These are phyloP conservation scores for Puccinia triticina DNA, from an alignment of 1,284 basidiomycete genomes.

Conservation along the genomic window DNA sequence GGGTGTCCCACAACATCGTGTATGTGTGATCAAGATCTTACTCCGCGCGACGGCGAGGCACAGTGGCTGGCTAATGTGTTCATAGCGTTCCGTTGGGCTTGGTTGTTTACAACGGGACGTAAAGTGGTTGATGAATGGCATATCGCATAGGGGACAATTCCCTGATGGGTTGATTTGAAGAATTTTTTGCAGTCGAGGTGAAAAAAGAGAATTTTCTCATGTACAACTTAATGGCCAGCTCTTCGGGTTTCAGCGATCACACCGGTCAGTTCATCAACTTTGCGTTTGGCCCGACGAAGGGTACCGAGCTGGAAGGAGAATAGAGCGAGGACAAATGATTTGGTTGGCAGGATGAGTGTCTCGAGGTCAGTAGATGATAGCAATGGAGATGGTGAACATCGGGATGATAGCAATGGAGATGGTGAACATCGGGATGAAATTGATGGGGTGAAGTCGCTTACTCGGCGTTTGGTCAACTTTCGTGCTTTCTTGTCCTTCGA, in stretches of 20 bases:
- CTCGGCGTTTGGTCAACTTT: conserved; percentile 97
- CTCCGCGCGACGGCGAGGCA: too few relatives aligned
- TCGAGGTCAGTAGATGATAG: too few relatives aligned
- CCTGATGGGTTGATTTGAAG: background rate
- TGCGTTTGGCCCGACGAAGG: conserved; percentile 92
- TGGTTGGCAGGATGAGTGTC: background rate
- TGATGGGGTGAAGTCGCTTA: conserved; percentile 64
- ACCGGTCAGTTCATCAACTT: conserved; percentile 86
- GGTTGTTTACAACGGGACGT: background rate
- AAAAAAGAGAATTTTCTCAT: conserved; percentile 12
- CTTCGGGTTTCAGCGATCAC: conserved; percentile 90
- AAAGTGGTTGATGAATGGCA: background rate
- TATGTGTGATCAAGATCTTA: too few relatives aligned
- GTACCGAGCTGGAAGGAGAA: conserved; percentile 75
- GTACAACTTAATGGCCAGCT: conserved; percentile 53
- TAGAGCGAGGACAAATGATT: too few relatives aligned
- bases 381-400: background rate
- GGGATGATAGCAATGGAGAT: conserved; percentile 43
- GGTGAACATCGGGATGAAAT: conserved; percentile 42
- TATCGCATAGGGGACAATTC: background rate
- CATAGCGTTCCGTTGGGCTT: background rate
- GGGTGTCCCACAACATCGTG: too few relatives aligned
- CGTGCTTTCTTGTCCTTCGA: conserved; percentile 91
- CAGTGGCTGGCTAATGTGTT: too few relatives aligned
- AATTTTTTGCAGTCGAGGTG: background rate